These are phyloP conservation scores for Trichoderma pleuroti DNA, from an alignment of 2,329 filamentous ascomycete species.

Conservation along the genomic window DNA sequence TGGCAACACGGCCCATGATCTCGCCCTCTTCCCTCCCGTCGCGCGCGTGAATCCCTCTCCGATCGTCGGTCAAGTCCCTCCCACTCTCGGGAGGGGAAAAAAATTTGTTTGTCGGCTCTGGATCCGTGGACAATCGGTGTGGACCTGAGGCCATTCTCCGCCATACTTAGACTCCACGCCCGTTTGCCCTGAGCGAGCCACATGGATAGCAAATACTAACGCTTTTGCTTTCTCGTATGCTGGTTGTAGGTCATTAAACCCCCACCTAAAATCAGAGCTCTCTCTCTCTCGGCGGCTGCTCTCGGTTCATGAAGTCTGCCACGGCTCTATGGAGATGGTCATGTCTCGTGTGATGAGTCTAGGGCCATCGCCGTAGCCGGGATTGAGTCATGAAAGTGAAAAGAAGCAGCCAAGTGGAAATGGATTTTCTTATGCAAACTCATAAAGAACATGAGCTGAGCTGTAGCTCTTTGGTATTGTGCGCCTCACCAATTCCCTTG, in stretches of 20 bases:
- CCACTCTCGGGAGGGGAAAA: neutral
- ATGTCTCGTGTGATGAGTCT: neutral
- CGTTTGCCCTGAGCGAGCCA: neutral
- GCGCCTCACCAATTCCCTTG: neutral
- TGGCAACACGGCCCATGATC: conserved; percentile 7
- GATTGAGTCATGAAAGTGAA: neutral
- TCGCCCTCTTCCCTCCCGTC: neutral
- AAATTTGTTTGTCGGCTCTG: neutral
- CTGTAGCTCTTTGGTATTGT: neutral
- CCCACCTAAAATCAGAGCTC: neutral
- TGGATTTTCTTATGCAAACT: neutral
- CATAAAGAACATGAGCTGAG: neutral
- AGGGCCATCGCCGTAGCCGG: neutral
- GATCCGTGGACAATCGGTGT: neutral
- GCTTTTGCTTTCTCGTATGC: neutral
- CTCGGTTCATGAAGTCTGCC: neutral
- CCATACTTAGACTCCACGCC: neutral
- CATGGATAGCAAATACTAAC: neutral
- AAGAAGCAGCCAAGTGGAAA: neutral
- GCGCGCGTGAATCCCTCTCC: neutral
- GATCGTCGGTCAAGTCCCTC: neutral
- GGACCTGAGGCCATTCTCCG: neutral
- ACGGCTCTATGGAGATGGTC: neutral
- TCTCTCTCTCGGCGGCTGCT: neutral
- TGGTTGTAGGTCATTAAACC: neutral